Evolutionary conservation across 2,329 filamentous ascomycete genomes (phyloP), one percentile per base, ranked within the genome.

Genomic region (Helotiales sp.): DNA sequence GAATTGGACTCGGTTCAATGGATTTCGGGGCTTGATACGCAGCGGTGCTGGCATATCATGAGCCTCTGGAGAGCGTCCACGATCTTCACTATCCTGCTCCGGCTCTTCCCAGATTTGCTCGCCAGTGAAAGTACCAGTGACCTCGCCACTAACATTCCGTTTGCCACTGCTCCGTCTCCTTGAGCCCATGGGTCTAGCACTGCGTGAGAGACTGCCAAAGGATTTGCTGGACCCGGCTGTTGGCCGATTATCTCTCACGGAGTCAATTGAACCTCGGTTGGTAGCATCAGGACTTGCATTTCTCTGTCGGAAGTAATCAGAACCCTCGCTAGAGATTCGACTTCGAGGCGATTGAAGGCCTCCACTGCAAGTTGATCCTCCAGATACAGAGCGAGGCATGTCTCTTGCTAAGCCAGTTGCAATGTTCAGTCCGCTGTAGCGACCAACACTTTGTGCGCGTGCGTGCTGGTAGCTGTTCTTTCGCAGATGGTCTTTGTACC

Each of bases 91-190:
- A 15, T 75, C 76, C 65, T 84, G 83, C 74, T 91, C 88, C 0
- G 93, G 91, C 77, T 97, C 95, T 78, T 97, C 94, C 84, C 93
- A 97, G 68, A 97, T 94, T 75, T 92, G 89, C 76, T 93, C 91
- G 37, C 89, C 87, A 1, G 89, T 90, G 76, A 93, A 93, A 1
- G 89, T 86, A 26, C 71, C 68, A 63, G 86, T 82, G 66, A 89
- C 80, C 75, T 91, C 89, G 22, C 89, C 90, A 76, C 90, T 93
- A 74, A 89, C 85, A 71, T 91, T 91, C 68, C 91, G 85, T 78
- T 87, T 76, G 7, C 62, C 71, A 61, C 74, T 73, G 55, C 68
- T 74, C 55, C 66, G 71, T 66, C 71, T 70, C 15, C 65, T 67
- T 24, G 71, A 69, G 26, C 66, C 65, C 24, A 45, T 54, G 20